Conservation (phyloP, 2,329 filamentous ascomycete species). For the Hymenotorrendiella dingleyae region DNA sequence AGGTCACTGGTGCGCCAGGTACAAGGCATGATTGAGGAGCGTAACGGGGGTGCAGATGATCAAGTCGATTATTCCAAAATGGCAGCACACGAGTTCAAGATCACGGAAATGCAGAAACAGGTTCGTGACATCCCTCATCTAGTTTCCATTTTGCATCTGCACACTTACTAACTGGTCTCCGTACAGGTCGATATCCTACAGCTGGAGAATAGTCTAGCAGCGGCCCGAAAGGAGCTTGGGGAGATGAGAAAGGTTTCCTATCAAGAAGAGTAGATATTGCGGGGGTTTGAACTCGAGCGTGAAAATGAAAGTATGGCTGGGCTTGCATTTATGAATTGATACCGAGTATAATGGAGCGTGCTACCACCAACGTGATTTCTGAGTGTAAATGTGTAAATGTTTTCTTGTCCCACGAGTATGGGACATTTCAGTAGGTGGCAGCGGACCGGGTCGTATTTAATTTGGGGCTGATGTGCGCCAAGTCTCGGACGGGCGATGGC, state of each 20-base stretch:
- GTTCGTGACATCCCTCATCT: too few relatives aligned
- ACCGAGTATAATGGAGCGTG: too few relatives aligned
- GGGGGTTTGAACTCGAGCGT: too few relatives aligned
- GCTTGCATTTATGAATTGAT: too few relatives aligned
- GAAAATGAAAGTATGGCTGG: too few relatives aligned
- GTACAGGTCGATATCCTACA: slow-evolving; percentile 90
- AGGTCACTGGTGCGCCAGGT: slow-evolving; percentile 85
- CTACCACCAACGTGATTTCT: too few relatives aligned
- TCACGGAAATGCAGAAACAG: slow-evolving; percentile 99
- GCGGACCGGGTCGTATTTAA: too few relatives aligned
- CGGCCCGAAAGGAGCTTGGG: slow-evolving; percentile 76
- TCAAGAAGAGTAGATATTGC: slow-evolving; percentile 20
- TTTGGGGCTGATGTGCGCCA: too few relatives aligned
- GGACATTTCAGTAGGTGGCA: too few relatives aligned
- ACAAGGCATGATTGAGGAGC: slow-evolving; percentile 86
- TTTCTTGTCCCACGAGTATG: too few relatives aligned
- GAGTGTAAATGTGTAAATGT: too few relatives aligned
- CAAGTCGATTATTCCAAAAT: slow-evolving; percentile 88
- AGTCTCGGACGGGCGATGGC: too few relatives aligned
- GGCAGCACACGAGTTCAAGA: slow-evolving; percentile 94
- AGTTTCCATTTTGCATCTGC: slow-evolving; percentile 1
- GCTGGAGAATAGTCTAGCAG: slow-evolving; percentile 77
- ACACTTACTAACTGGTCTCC: slow-evolving; percentile 12
- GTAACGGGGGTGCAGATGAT: slow-evolving; percentile 71
- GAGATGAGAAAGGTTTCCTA: slow-evolving; percentile 68